phyloP scores from a whole-genome alignment of 441 rosid genomes.

The Flueggea neowawraea region DNA sequence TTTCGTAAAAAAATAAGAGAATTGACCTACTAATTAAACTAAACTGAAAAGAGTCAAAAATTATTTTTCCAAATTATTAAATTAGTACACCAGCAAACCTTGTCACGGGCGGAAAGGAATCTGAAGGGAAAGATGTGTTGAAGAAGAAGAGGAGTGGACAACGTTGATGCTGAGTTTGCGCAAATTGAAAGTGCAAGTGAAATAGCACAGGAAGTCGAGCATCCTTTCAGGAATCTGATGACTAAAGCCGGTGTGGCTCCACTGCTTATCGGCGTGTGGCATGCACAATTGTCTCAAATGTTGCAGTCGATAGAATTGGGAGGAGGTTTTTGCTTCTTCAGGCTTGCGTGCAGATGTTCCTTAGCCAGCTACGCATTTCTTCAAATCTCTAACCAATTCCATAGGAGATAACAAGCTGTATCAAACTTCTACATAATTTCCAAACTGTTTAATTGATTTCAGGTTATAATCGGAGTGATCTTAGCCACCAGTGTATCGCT shows the following conservation, averaged over 20 bases:
- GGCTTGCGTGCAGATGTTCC: conserved; percentile 51
- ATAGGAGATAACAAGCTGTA: too few species aligned
- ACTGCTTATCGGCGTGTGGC: conserved; percentile 36
- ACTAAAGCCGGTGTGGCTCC: conserved; percentile 36
- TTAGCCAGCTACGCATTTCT: conserved; percentile 39
- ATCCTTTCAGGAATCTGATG: conserved; percentile 37
- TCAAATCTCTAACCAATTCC: too few species aligned
- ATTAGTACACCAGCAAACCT: conserved; percentile 44
- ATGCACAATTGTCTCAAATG: conserved; percentile 56
- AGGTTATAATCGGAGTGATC: conserved; percentile 29
- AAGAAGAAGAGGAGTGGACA: conserved; percentile 32
- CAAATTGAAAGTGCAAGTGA: conserved; percentile 29
- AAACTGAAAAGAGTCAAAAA: conserved; percentile 33
- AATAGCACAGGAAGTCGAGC: conserved; percentile 25
- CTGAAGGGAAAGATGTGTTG: conserved; percentile 19
- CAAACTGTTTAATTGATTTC: not conserved
- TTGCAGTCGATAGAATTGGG: conserved; percentile 43
- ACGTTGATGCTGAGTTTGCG: conserved; percentile 33
- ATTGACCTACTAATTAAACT: too few species aligned
- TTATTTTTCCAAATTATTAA: too few species aligned
- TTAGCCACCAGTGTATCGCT: conserved; percentile 15
- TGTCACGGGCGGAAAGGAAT: conserved; percentile 29
- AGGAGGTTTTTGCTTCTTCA: conserved; percentile 54
- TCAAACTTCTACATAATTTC: too few species aligned
- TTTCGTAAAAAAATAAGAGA: too few species aligned